Conservation (phyloP, 306 rosid species). For the Coriaria nepalensis region DNA sequence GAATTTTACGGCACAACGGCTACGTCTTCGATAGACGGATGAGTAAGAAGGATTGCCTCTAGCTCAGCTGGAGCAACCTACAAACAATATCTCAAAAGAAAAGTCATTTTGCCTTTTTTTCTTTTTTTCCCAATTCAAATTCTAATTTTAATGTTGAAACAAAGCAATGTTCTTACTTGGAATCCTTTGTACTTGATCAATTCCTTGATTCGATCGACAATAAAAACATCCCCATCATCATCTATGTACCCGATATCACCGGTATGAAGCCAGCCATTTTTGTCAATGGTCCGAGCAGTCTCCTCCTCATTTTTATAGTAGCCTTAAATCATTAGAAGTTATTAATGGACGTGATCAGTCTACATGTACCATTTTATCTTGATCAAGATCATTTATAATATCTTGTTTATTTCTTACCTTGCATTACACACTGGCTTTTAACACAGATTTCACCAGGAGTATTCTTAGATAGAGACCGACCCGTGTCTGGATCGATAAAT, state of each 20-base stretch:
- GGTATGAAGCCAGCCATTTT: conserved; percentile 76
- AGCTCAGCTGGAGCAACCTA: conserved; percentile 95
- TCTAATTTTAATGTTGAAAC: background rate
- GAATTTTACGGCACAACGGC: conserved; percentile 83
- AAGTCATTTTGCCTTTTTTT: background rate
- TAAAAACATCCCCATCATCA: conserved; percentile 59
- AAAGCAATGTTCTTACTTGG: conserved; percentile 25
- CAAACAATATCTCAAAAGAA: conserved; percentile 6
- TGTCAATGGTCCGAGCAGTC: conserved; percentile 62
- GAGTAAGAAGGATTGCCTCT: conserved; percentile 72
- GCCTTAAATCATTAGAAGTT: conserved; percentile 22
- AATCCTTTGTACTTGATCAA: conserved; percentile 46
- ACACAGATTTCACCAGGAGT: conserved; percentile 78
- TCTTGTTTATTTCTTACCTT: conserved; percentile 29
- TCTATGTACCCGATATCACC: conserved; percentile 85
- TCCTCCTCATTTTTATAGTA: conserved; percentile 70
- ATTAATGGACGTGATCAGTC: background rate
- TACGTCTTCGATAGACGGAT: conserved; percentile 73
- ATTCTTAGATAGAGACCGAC: conserved; percentile 61
- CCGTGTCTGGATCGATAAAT: conserved; percentile 67
- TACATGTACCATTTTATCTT: no score
- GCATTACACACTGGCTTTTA: conserved; percentile 82
- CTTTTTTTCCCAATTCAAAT: background rate
- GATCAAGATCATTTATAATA: background rate
- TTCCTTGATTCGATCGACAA: conserved; percentile 49